Percentiles rank a stretch among this genome's conserved stretches.
Evolutionary conservation across 2,329 filamentous ascomycete genomes (phyloP).

Genomic region (Diaporthe nobilis): DNA sequence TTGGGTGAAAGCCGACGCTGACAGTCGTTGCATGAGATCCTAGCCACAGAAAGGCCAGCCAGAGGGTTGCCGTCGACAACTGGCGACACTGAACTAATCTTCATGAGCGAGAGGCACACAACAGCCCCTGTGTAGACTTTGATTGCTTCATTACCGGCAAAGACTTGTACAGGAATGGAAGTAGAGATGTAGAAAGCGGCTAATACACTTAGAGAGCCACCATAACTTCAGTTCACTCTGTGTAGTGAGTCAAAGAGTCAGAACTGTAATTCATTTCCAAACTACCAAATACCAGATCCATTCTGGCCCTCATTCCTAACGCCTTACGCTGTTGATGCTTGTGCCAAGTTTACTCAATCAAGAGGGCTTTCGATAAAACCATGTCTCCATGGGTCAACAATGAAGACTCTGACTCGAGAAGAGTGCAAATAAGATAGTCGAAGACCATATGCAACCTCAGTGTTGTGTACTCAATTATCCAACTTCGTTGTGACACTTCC

Average conservation of each 20-base stretch:
- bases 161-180: neutral
- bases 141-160: neutral
- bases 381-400: neutral
- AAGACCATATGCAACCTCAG: neutral
- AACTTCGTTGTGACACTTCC: neutral
- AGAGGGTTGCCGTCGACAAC: neutral
- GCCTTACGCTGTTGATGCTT: conserved; percentile 23
- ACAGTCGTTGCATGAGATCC: too few relatives aligned
- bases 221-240: neutral
- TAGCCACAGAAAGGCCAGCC: neutral
- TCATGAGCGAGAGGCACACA: neutral
- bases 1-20: too few relatives aligned
- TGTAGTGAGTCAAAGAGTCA: neutral
- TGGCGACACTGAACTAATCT: neutral
- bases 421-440: neutral
- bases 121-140: neutral
- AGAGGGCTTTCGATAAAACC: neutral
- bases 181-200: neutral
- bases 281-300: neutral
- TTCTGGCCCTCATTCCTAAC: neutral
- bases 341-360: neutral
- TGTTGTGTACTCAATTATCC: neutral
- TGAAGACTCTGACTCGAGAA: neutral
- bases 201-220: neutral
- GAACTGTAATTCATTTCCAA: neutral